Conservation (phyloP, 495 filamentous ascomycete genomes). For the Penicillium cataractarum region DNA sequence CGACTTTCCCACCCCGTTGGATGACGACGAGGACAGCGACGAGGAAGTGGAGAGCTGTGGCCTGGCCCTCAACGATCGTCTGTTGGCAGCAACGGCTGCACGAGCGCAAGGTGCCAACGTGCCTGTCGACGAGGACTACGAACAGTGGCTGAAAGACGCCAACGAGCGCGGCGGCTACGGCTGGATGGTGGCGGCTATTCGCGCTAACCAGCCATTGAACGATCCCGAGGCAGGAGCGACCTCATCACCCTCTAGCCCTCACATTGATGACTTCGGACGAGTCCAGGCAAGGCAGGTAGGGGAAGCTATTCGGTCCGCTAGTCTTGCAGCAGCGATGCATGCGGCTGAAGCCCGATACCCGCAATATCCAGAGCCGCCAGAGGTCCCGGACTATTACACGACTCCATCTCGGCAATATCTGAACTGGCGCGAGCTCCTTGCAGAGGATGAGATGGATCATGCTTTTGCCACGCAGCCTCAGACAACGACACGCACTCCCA, state of each 20-base stretch:
- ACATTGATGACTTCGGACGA: background rate
- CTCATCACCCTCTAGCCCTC: slow-evolving; percentile 21
- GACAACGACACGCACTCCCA: background rate
- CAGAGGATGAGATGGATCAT: slow-evolving; percentile 1
- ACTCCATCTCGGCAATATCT: slow-evolving; percentile 8
- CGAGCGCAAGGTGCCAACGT: slow-evolving; percentile 64
- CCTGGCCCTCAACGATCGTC: slow-evolving; percentile 69
- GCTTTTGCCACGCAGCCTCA: background rate
- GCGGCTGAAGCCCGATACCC: background rate
- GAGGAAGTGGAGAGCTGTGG: slow-evolving; percentile 74
- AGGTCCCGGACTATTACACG: background rate
- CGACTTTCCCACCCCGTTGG: slow-evolving; percentile 36
- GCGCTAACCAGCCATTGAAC: slow-evolving; percentile 41
- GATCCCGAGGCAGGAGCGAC: slow-evolving; percentile 31
- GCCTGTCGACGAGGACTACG: slow-evolving; percentile 77
- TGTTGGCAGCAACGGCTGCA: slow-evolving; percentile 69
- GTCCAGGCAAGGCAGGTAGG: background rate
- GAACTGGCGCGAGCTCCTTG: slow-evolving; percentile 27
- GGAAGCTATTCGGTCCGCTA: background rate
- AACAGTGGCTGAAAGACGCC: slow-evolving; percentile 84
- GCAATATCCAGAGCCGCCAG: background rate
- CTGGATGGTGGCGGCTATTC: slow-evolving; percentile 48
- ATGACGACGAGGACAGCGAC: slow-evolving; percentile 65
- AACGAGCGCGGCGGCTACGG: slow-evolving; percentile 61
- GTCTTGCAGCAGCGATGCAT: background rate